Percentiles rank a stretch among this genome's conserved stretches.
Evolutionary conservation across 805 yeast species (phyloP).

Genomic region (Saccharomycopsis olivae): DNA sequence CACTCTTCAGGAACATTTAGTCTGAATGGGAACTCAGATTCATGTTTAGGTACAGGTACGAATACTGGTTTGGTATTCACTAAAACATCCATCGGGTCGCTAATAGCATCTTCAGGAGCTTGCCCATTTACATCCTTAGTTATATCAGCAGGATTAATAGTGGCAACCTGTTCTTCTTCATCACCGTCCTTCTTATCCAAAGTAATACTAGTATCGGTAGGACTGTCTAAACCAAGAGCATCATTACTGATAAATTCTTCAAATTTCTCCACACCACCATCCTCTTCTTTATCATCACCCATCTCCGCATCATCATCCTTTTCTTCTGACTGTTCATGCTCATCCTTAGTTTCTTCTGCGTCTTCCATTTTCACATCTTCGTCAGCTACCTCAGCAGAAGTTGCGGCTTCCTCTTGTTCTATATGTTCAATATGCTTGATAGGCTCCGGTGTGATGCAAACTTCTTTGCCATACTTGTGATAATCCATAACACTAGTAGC

Average conservation of each 20-base stretch:
- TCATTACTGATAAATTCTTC: constrained; percentile 13
- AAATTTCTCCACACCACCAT: constrained; percentile 12
- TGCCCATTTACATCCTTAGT: not conserved
- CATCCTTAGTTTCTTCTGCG: constrained; percentile 6
- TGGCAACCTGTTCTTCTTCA: not conserved
- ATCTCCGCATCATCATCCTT: constrained; percentile 15
- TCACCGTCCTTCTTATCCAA: not conserved
- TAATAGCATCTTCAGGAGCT: not conserved
- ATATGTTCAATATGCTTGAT: constrained; percentile 23
- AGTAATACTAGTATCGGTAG: not conserved
- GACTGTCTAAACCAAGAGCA: constrained; percentile 10
- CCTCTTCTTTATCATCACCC: constrained; percentile 6
- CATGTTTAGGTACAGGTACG: not conserved
- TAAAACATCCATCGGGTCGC: constrained; percentile 1
- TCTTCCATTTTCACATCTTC: constrained; percentile 6
- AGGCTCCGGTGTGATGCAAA: constrained; percentile 46
- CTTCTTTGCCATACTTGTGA: constrained; percentile 63
- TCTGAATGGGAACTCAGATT: constrained; percentile 31
- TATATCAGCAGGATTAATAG: constrained; percentile 1
- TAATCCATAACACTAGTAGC: constrained; percentile 69
- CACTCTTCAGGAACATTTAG: constrained; percentile 32
- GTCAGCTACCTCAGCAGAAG: no score
- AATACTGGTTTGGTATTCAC: not conserved
- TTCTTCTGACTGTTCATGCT: constrained; percentile 4
- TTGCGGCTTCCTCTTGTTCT: constrained; percentile 15